phyloP scores from a whole-genome alignment of 371 early-diverging fungal genomes.

The Cladochytrium tenue region DNA sequence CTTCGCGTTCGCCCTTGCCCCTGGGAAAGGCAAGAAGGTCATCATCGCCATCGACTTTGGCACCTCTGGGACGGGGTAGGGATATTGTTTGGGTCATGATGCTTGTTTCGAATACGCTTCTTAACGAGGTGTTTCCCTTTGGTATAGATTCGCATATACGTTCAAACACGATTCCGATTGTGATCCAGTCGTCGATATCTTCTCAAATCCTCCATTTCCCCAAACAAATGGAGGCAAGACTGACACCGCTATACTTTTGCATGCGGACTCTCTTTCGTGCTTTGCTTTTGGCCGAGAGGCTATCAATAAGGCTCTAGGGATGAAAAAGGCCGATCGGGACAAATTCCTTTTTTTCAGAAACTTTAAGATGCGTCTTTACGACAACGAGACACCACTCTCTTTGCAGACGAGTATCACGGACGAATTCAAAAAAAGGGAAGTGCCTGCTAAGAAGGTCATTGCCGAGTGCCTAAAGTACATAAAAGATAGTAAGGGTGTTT shows the following conservation, averaged over 20 bases:
- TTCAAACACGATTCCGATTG: background rate
- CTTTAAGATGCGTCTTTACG: conserved; percentile 15
- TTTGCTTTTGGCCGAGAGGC: conserved; percentile 7
- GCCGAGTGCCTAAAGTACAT: background rate
- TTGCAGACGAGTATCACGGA: conserved; percentile 1
- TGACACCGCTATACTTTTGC: conserved; percentile 5
- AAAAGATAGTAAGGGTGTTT: conserved; percentile 2
- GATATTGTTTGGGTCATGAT: too few species aligned
- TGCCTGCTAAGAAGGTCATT: background rate
- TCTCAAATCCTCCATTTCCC: background rate
- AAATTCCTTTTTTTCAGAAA: conserved; percentile 3
- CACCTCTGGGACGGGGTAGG: too few species aligned
- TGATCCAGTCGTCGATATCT: background rate
- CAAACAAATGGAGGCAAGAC: background rate
- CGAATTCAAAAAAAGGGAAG: background rate
- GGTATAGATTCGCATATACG: background rate
- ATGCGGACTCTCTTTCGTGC: background rate
- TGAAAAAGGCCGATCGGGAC: background rate
- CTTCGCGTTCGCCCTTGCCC: too few species aligned
- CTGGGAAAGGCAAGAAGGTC: too few species aligned
- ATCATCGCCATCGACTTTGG: too few species aligned
- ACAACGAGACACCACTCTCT: background rate
- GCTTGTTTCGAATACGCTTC: too few species aligned
- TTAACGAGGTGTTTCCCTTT: too few species aligned
- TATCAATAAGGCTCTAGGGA: background rate